These are phyloP conservation scores for Cladophialophora bantiana DNA, from an alignment of 2,329 filamentous ascomycete genomes.

Conservation along the genomic window DNA sequence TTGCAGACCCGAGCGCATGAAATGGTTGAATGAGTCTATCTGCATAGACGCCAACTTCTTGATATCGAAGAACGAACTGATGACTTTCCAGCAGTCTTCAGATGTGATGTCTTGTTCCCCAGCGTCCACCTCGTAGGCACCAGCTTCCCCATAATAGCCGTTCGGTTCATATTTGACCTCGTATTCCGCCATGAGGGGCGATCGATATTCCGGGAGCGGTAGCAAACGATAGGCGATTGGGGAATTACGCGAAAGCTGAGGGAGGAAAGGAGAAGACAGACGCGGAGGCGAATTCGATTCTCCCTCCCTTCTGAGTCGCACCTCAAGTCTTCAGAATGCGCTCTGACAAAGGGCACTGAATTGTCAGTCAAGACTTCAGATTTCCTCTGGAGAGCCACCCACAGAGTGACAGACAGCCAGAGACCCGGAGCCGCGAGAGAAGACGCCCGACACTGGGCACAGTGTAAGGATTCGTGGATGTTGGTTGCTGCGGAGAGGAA, in stretches of 20 bases:
- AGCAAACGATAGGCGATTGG: not conserved
- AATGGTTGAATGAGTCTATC: conserved; percentile 97
- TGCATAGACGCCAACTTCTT: conserved; percentile 98
- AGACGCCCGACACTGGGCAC: not conserved
- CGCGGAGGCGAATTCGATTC: conserved; percentile 8
- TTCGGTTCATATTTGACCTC: conserved; percentile 45
- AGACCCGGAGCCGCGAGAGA: conserved; percentile 11
- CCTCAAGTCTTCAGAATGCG: conserved; percentile 21
- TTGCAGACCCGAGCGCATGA: conserved; percentile 91
- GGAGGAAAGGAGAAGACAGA: not conserved
- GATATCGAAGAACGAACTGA: conserved; percentile 93
- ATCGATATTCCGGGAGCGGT: not conserved
- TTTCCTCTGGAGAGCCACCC: conserved; percentile 24
- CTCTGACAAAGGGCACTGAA: conserved; percentile 32
- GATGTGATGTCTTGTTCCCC: conserved; percentile 78
- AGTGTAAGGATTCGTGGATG: conserved; percentile 10
- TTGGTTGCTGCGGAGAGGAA: not conserved
- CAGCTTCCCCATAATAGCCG: conserved; percentile 68
- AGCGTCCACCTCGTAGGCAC: conserved; percentile 71
- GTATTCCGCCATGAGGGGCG: conserved; percentile 59
- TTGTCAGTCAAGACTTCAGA: conserved; percentile 39
- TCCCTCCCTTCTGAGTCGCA: conserved; percentile 13
- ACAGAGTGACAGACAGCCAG: conserved; percentile 22
- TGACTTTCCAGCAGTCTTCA: conserved; percentile 98
- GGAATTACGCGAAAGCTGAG: not conserved